Evolutionary conservation across 2,329 filamentous ascomycete species (phyloP).

Genomic region (Botrytis tulipae): DNA sequence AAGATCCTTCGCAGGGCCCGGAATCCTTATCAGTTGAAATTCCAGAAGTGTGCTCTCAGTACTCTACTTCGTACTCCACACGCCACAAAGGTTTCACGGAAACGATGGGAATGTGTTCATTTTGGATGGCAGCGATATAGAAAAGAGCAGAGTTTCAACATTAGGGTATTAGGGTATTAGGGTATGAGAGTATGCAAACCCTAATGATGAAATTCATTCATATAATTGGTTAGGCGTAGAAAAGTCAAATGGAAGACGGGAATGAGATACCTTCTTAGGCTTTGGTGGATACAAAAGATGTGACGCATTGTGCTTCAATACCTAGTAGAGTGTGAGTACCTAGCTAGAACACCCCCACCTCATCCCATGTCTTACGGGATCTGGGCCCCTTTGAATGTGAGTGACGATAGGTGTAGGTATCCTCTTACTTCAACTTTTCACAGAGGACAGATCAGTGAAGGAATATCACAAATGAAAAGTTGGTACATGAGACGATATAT

Average conservation of each 20-base stretch:
- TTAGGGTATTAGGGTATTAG: background rate
- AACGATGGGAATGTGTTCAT: background rate
- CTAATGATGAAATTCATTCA: background rate
- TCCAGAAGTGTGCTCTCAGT: background rate
- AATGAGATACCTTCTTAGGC: background rate
- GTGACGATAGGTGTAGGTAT: background rate
- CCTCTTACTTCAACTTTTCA: background rate
- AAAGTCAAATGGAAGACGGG: background rate
- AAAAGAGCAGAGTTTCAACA: background rate
- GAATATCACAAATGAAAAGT: background rate
- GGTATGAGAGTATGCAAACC: background rate
- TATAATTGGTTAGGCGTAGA: background rate
- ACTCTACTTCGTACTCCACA: background rate
- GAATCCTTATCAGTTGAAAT: background rate
- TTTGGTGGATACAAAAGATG: background rate
- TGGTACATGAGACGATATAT: background rate
- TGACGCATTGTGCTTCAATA: constrained; percentile 7
- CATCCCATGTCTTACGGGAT: constrained; percentile 5
- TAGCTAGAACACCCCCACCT: background rate
- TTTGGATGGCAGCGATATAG: background rate
- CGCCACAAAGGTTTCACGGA: background rate
- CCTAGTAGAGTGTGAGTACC: background rate
- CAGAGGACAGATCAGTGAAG: background rate
- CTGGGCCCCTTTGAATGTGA: background rate
- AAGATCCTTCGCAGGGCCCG: background rate